These are phyloP conservation scores for Phytophthora cactorum DNA, from an alignment of 352 stramenopile species.

Conservation along the genomic window DNA sequence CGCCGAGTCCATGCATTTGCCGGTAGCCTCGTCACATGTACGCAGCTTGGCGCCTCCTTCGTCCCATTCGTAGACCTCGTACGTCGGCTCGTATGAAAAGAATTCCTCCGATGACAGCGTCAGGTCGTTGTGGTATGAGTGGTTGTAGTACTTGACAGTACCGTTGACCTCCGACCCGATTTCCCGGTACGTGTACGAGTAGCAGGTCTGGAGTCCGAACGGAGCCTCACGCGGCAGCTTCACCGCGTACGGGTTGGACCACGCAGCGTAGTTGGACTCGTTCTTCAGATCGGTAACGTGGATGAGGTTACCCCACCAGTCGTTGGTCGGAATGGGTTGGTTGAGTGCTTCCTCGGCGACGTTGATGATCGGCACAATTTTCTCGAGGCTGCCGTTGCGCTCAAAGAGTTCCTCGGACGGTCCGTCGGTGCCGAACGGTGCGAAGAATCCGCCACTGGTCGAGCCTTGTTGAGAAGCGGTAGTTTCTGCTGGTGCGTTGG, in stretches of 20 bases:
- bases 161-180: constrained; percentile 50
- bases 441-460: constrained; percentile 30
- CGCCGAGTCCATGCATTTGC: constrained; percentile 58
- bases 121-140: constrained; percentile 71
- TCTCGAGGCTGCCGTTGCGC: constrained; percentile 46
- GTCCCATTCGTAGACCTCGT: constrained; percentile 70
- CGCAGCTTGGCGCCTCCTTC: constrained; percentile 66
- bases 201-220: constrained; percentile 62
- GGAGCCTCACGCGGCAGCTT: constrained; percentile 53
- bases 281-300: constrained; percentile 52
- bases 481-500: not conserved
- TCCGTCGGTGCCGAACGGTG: constrained; percentile 47
- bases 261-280: constrained; percentile 55
- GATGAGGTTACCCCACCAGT: constrained; percentile 86
- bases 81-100: constrained; percentile 47
- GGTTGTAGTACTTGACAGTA: constrained; percentile 64
- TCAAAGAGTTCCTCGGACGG: constrained; percentile 54
- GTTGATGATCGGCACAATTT: constrained; percentile 67
- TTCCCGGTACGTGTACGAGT: constrained; percentile 66
- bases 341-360: constrained; percentile 53
- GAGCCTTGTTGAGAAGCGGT: constrained; percentile 12
- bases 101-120: constrained; percentile 72
- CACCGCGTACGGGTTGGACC: constrained; percentile 74
- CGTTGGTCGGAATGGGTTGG: constrained; percentile 76
- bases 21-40: constrained; percentile 43